Evolutionary conservation across 2,329 filamentous ascomycete genomes (phyloP).

Genomic region (Fusarium annulatum): DNA sequence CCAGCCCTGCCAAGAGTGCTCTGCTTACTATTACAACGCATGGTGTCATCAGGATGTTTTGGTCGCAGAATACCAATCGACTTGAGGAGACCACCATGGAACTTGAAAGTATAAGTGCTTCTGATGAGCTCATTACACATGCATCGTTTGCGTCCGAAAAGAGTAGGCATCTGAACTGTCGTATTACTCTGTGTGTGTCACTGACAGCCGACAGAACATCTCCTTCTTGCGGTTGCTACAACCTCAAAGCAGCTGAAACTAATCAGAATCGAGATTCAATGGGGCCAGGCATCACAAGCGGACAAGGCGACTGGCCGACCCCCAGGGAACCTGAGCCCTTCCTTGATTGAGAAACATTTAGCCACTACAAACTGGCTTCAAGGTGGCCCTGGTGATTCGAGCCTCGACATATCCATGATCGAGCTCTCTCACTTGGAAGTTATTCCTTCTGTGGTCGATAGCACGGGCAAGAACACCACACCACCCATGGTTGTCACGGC

Average conservation of each 20-base stretch:
- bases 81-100: conserved; percentile 80
- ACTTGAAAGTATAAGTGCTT: conserved; percentile 76
- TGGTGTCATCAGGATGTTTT: conserved; percentile 80
- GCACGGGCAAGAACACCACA: conserved; percentile 63
- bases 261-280: conserved; percentile 78
- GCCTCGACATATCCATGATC: conserved; percentile 63
- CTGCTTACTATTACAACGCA: conserved; percentile 81
- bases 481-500: conserved; percentile 77
- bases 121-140: conserved; percentile 83
- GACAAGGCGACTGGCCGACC: conserved; percentile 65
- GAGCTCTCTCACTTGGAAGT: conserved; percentile 81
- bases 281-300: conserved; percentile 65
- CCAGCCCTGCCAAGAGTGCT: conserved; percentile 75
- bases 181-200: not conserved
- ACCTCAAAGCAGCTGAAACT: conserved; percentile 78
- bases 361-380: conserved; percentile 68
- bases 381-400: conserved; percentile 56
- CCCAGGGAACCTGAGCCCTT: conserved; percentile 61
- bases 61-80: conserved; percentile 77
- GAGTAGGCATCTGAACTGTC: conserved; percentile 58
- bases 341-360: conserved; percentile 66
- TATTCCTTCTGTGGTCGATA: conserved; percentile 73
- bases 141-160: conserved; percentile 80
- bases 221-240: conserved; percentile 76
- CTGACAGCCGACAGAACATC: conserved; percentile 55